Base-by-base conservation (phyloP, 2,329 filamentous ascomycete genomes). In the Helotiales sp. region DNA sequence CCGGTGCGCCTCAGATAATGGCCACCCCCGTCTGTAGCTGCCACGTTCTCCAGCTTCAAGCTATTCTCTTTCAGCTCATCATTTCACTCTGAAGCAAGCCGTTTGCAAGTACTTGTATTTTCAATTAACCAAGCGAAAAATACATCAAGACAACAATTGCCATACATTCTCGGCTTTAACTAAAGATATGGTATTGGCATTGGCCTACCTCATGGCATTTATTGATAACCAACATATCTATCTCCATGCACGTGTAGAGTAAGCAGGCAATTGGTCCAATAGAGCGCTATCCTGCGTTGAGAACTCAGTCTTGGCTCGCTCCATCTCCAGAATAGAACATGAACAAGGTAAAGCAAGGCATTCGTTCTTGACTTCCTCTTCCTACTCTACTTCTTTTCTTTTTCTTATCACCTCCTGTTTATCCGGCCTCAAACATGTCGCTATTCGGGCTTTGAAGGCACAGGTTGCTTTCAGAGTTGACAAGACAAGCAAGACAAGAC, bases 381-480 rank as follows among this genome's bases (percentile, higher is more conserved):
- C 10, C 49, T 52, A 7, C 20, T 49, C 45, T 24, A 24, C 10
- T 40, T 2, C 15, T 24, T 8, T 15, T 50, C 47, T 50, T 50
- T 11, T 17, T 2, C 22, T 22, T 15, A 37, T 37, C 52, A 57
- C 30, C 28, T 34, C 32, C 54, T 47, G 37, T 15, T 20, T 20
- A 2, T 22, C 22, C 17, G 24, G 13, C 17, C 37, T 37, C 32
- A 11, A 57, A 40, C 20, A 57, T 57, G 52, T 63, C 22, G 34
- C 54, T 47, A 55, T 63, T 57, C 40, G 37, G 57, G 50, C 26
- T 47, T 57, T 55, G 50, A 57, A 57, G 52, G 34, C 30, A 8
- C 49, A 55, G 15, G 34, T 22, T 63, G 22, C 34, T 22, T 54
- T 40, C 34, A 43, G 7, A 55, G 22, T 57, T 20, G 6, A 4